Evolutionary conservation across 768 basidiomycete genomes (phyloP).

Genomic region (Termitomyces sp.): DNA sequence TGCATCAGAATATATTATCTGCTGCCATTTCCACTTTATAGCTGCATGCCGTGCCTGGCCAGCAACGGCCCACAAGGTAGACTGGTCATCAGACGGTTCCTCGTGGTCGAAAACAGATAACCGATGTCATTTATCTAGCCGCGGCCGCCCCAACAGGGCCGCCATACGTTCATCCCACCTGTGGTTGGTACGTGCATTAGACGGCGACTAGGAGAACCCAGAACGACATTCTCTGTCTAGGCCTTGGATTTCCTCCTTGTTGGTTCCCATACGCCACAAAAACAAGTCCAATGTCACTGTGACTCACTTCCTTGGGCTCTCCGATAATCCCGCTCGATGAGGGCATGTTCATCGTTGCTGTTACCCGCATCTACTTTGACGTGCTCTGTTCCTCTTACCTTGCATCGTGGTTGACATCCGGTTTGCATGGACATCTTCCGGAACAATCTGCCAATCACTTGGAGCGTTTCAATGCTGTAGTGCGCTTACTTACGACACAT

Average conservation of each 20-base stretch:
- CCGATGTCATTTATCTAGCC: neutral
- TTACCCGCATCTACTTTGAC: neutral
- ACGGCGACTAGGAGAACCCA: too few relatives aligned
- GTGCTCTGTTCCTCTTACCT: too few relatives aligned
- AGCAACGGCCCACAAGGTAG: neutral
- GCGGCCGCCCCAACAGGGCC: neutral
- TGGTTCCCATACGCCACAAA: conserved; percentile 10
- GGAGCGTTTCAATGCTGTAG: neutral
- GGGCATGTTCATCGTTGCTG: neutral
- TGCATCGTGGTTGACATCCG: too few relatives aligned
- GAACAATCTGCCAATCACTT: neutral
- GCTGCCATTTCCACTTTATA: neutral
- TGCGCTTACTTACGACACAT: neutral
- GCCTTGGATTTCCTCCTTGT: neutral
- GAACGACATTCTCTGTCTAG: neutral
- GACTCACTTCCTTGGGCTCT: neutral
- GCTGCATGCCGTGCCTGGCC: neutral
- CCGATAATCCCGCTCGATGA: neutral
- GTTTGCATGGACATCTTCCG: neutral
- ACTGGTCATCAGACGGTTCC: neutral
- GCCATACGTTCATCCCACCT: too few relatives aligned
- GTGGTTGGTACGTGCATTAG: too few relatives aligned
- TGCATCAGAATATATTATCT: too few relatives aligned
- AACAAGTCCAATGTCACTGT: neutral
- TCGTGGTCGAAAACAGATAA: neutral